phyloP scores from a whole-genome alignment of 2,329 filamentous ascomycete genomes.

The Exophiala sp. region DNA sequence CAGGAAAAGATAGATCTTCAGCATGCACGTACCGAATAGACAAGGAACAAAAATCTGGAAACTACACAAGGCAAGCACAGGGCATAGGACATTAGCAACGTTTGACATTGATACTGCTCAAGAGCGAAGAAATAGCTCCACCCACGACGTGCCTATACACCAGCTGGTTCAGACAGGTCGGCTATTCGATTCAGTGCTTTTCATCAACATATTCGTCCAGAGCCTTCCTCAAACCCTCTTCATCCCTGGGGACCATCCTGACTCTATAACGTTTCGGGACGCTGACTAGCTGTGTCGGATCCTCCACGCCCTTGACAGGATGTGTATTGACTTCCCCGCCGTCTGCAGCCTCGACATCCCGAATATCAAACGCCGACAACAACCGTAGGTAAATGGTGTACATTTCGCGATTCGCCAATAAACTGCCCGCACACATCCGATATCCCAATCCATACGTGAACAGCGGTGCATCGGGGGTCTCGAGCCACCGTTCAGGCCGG shows the following conservation, averaged over 20 bases:
- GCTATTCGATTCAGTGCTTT: slow-evolving; percentile 4
- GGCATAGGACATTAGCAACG: too few species aligned
- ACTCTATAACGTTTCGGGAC: slow-evolving; percentile 55
- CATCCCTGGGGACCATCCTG: slow-evolving; percentile 52
- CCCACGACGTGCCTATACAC: too few species aligned
- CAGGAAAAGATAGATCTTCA: too few species aligned
- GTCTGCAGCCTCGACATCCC: slow-evolving; percentile 50
- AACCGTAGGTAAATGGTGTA: slow-evolving; percentile 60
- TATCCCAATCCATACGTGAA: slow-evolving; percentile 63
- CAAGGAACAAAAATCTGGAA: too few species aligned
- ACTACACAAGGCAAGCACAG: too few species aligned
- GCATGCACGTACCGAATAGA: too few species aligned
- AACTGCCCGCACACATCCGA: slow-evolving; percentile 60
- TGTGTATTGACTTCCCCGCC: slow-evolving; percentile 38
- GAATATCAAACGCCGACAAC: slow-evolving; percentile 56
- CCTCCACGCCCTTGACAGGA: slow-evolving; percentile 54
- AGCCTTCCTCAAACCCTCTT: slow-evolving; percentile 40
- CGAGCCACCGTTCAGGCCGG: slow-evolving; percentile 57
- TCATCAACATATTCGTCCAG: slow-evolving; percentile 31
- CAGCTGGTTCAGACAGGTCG: not conserved
- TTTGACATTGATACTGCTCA: too few species aligned
- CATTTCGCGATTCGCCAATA: slow-evolving; percentile 59
- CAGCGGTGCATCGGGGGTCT: slow-evolving; percentile 57
- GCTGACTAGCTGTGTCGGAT: slow-evolving; percentile 57
- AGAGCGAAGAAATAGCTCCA: too few species aligned